Percentiles rank a stretch among this genome's conserved stretches.
Conservation (phyloP, 306 rosid species). For the Vigna radiata region DNA sequence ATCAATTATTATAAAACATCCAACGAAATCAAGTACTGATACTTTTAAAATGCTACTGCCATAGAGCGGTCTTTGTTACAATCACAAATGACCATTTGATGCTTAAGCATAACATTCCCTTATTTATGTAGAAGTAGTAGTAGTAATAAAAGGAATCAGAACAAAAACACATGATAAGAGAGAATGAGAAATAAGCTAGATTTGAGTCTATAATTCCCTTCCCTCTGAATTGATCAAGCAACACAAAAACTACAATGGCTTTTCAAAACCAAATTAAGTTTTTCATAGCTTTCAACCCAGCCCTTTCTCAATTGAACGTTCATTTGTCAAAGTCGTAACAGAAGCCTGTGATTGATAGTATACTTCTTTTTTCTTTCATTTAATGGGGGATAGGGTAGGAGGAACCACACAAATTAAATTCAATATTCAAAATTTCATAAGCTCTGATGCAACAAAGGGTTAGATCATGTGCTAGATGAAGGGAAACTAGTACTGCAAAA, state of each 20-base stretch:
- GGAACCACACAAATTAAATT: conserved; percentile 6
- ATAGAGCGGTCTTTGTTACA: not conserved
- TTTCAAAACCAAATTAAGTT: not conserved
- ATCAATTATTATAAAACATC: not conserved
- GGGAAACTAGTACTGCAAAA: not conserved
- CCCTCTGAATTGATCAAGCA: not conserved
- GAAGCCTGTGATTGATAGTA: not conserved
- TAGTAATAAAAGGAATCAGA: not conserved
- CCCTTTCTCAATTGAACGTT: conserved; percentile 9
- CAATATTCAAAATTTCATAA: not conserved
- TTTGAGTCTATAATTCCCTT: not conserved
- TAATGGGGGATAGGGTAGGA: not conserved
- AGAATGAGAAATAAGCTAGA: conserved; percentile 7
- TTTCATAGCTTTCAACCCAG: conserved; percentile 9
- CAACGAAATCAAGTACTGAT: conserved; percentile 13
- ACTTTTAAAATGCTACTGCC: not conserved
- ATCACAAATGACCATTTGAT: conserved; percentile 15
- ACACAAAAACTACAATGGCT: not conserved
- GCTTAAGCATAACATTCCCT: not conserved
- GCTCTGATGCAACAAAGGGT: not conserved
- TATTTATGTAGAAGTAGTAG: not conserved
- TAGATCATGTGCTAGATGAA: conserved; percentile 11
- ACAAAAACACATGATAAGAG: not conserved
- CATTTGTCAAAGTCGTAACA: not conserved
- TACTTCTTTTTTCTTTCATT: not conserved